Conservation (phyloP, 2,329 filamentous ascomycete genomes). For the Xylaria sp. region DNA sequence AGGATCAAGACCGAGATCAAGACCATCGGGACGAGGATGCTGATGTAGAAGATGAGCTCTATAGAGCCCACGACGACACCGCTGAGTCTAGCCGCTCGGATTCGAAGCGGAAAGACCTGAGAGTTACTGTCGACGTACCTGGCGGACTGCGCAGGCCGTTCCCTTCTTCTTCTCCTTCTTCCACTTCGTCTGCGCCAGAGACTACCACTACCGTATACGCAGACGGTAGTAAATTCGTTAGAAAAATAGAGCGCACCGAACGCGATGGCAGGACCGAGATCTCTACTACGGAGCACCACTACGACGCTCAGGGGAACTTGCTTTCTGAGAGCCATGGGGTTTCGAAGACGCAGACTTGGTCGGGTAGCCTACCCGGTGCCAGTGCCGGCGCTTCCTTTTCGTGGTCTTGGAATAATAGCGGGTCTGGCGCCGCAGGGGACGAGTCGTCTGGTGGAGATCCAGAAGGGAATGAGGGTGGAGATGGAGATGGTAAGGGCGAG, state of each 20-base stretch:
- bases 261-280: slow-evolving; percentile 31
- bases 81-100: background rate
- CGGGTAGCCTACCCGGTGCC: slow-evolving; percentile 18
- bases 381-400: slow-evolving; percentile 32
- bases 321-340: slow-evolving; percentile 30
- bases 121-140: background rate
- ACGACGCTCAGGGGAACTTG: slow-evolving; percentile 43
- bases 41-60: slow-evolving; percentile 25
- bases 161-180: background rate
- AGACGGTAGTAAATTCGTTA: slow-evolving; percentile 44
- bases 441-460: background rate
- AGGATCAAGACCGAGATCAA: background rate
- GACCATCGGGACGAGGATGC: background rate
- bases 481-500: slow-evolving; percentile 4
- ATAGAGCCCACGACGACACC: background rate
- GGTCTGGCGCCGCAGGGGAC: background rate
- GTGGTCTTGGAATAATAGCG: slow-evolving; percentile 26
- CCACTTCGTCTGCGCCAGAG: background rate
- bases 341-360: slow-evolving; percentile 38
- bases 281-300: slow-evolving; percentile 37
- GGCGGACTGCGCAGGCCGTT: background rate
- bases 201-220: slow-evolving; percentile 29
- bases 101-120: background rate
- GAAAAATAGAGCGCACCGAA: slow-evolving; percentile 32
- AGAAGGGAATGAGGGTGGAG: background rate